Evolutionary conservation across 2,329 filamentous ascomycete genomes (phyloP).

Genomic region (Paecilomyces niveus): DNA sequence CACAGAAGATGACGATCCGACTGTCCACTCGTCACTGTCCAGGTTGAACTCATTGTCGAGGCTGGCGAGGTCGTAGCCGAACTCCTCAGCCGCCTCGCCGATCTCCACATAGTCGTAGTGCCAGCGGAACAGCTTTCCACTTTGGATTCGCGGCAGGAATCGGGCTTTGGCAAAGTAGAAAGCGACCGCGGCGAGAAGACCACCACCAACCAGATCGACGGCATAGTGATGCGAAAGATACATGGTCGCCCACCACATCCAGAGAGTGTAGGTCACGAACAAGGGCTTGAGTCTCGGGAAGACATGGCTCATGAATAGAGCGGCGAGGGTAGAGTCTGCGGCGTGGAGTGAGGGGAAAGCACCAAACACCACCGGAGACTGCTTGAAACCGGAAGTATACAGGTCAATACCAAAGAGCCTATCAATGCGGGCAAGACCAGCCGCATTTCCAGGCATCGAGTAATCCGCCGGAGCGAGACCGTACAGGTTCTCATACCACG

Average conservation of each 20-base stretch:
- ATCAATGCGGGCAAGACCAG: constrained; percentile 82
- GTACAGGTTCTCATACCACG: constrained; percentile 94
- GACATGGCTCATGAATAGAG: constrained; percentile 85
- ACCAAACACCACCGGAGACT: constrained; percentile 85
- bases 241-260: constrained; percentile 99
- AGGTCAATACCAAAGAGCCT: constrained; percentile 83
- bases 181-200: constrained; percentile 65
- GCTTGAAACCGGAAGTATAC: constrained; percentile 87
- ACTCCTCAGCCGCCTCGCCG: constrained; percentile 54
- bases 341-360: constrained; percentile 92
- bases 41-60: constrained; percentile 51
- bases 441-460: constrained; percentile 81
- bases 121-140: constrained; percentile 83
- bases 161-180: constrained; percentile 77
- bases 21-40: constrained; percentile 83
- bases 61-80: constrained; percentile 50
- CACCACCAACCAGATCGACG: constrained; percentile 82
- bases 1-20: constrained; percentile 72
- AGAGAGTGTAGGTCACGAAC: constrained; percentile 77
- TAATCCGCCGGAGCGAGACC: constrained; percentile 88
- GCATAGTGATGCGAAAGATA: constrained; percentile 97
- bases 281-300: constrained; percentile 76
- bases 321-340: constrained; percentile 80
- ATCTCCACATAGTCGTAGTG: constrained; percentile 91
- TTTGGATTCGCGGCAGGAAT: constrained; percentile 74